Conservation (phyloP, 768 basidiomycete genomes). For the Boletales sp. region DNA sequence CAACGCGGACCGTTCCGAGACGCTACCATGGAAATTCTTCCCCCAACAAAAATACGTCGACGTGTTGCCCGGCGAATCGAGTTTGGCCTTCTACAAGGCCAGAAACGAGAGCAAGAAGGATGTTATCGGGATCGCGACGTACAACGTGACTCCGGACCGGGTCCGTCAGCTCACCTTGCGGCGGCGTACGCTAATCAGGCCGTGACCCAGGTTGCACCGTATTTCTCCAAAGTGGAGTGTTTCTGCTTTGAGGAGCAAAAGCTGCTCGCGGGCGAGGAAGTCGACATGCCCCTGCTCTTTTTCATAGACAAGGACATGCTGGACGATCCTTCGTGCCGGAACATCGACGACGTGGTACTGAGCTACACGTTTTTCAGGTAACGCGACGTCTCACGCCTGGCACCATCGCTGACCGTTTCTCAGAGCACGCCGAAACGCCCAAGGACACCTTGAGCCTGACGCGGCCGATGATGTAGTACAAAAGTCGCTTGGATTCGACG, state of each 20-base stretch:
- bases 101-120: slow-evolving; percentile 82
- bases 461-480: slow-evolving; percentile 78
- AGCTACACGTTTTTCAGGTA: slow-evolving; percentile 99
- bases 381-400: neutral
- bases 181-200: neutral
- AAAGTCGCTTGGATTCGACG: slow-evolving; percentile 71
- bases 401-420: neutral
- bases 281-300: slow-evolving; percentile 97
- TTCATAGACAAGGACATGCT: slow-evolving; percentile 98
- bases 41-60: slow-evolving; percentile 88
- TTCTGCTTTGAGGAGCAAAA: slow-evolving; percentile 99
- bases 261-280: slow-evolving; percentile 90
- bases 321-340: slow-evolving; percentile 85
- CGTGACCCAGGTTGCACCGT: slow-evolving; percentile 77
- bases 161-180: slow-evolving; percentile 42
- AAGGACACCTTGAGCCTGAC: slow-evolving; percentile 89
- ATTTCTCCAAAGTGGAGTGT: slow-evolving; percentile 99
- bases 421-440: slow-evolving; percentile 82
- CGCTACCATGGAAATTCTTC: slow-evolving; percentile 89
- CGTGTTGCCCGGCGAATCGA: slow-evolving; percentile 94
- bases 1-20: slow-evolving; percentile 88
- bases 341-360: slow-evolving; percentile 87
- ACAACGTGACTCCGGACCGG: slow-evolving; percentile 97
- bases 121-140: slow-evolving; percentile 97
- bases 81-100: slow-evolving; percentile 93